Evolutionary conservation across 140 eudicot species (phyloP).

Genomic region (Bidens hawaiensis): DNA sequence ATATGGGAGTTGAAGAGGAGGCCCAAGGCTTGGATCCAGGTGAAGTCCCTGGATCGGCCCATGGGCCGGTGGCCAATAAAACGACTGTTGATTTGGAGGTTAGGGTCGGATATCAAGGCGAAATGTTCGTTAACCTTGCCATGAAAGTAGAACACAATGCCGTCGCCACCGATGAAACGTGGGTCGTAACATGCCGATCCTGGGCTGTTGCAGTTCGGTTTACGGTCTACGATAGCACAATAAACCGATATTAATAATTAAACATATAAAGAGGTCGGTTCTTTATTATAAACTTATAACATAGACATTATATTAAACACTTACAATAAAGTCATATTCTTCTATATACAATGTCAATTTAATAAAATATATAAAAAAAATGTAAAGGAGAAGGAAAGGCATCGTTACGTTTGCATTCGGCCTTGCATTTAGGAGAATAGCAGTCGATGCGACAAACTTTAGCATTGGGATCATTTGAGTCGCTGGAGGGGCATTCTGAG

Average conservation of each 20-base stretch:
- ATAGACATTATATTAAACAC: no score
- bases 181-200: slow-evolving; percentile 52
- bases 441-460: slow-evolving; percentile 44
- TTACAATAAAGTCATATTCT: no score
- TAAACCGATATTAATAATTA: neutral
- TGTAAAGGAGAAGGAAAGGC: neutral
- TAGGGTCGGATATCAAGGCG: slow-evolving; percentile 33
- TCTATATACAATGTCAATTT: no score
- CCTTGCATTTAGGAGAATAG: slow-evolving; percentile 32
- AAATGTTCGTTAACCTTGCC: slow-evolving; percentile 41
- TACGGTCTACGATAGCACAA: slow-evolving; percentile 10
- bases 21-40: slow-evolving; percentile 57
- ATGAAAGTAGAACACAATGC: no score
- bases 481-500: slow-evolving; percentile 39
- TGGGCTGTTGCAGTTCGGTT: slow-evolving; percentile 31
- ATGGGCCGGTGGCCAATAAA: slow-evolving; percentile 41
- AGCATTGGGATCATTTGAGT: slow-evolving; percentile 33
- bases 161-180: no score
- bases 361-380: neutral
- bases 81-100: slow-evolving; percentile 48
- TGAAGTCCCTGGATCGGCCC: slow-evolving; percentile 39
- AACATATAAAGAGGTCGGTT: no score
- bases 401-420: slow-evolving; percentile 29
- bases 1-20: slow-evolving; percentile 43
- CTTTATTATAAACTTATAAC: no score